Base-by-base conservation (phyloP, 352 stramenopile species). In the Pythium dissotocum region DNA sequence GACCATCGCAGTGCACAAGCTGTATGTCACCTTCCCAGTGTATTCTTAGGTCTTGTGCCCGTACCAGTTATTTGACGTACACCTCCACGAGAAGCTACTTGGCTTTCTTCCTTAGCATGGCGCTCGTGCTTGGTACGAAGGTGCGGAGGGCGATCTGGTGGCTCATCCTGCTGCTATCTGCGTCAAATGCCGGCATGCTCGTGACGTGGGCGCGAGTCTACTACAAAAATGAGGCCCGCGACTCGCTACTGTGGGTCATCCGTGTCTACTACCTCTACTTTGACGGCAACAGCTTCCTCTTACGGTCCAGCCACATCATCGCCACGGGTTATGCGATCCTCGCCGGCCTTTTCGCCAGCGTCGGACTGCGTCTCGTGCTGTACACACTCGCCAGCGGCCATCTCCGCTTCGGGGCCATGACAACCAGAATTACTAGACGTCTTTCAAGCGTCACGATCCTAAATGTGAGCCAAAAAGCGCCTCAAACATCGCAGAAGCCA, bases 161-260 rank as follows among this genome's bases (percentile, higher is more conserved):
- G 13, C 42, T 21, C 0, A 30, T 66, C 3, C 6, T 61, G 26
- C 24, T 68, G 24, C 30, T 68, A 24, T 48, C 44, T 2, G 18
- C 61, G 4, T 56, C 42, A n/a, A 68, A 68, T 36, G 51, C 61
- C 18, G 12, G 10, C n/a, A 40, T 68, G 38, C 61, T 68, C 9
- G 40, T 36, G 6, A 30, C 61, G 28, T 61, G 61, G 46, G 38
- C 52, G 16, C 2, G 36, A 2, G 52, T 68, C 38, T 68, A 68
- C 53, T 12, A 33, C 12, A 9, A 57, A 16, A 48, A 56, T 40
- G 61, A 62, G 24, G 21, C 6, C 3, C 10, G 6, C 16, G 33
- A 69, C 42, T 69, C 62, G 53, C 14, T 69, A 30, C 40, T 69
- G 2, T 69, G 53, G 62, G 6, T 58, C 16, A 28, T 63, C 24